phyloP scores from a whole-genome alignment of 1,284 basidiomycete genomes.

The Ganoderma meredithae region DNA sequence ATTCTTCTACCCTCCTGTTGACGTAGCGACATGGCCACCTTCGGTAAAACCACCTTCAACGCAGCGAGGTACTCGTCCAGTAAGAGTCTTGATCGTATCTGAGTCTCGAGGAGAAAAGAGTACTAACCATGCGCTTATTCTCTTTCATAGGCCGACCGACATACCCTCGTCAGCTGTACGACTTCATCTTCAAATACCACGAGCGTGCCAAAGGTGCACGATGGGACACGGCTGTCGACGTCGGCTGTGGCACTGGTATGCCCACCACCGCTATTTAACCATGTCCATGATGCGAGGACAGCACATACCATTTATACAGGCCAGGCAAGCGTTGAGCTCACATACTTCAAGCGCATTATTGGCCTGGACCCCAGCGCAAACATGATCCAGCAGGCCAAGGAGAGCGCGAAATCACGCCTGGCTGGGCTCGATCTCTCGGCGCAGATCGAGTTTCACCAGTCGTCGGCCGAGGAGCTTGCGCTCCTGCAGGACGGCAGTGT shows the following conservation, averaged over 20 bases:
- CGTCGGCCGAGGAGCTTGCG: slow-evolving; percentile 62
- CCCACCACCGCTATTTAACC: background rate
- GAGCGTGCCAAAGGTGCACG: slow-evolving; percentile 45
- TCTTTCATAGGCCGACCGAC: slow-evolving; percentile 56
- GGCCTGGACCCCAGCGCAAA: slow-evolving; percentile 78
- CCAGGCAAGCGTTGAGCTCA: slow-evolving; percentile 72
- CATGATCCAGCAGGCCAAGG: slow-evolving; percentile 76
- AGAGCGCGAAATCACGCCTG: slow-evolving; percentile 40
- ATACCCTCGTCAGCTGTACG: slow-evolving; percentile 70
- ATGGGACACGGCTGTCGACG: slow-evolving; percentile 71
- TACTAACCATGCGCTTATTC: background rate
- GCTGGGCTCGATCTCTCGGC: slow-evolving; percentile 28
- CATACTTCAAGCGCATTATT: slow-evolving; percentile 66
- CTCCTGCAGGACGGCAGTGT: slow-evolving; percentile 64
- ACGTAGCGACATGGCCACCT: slow-evolving; percentile 66
- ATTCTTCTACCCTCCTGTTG: background rate
- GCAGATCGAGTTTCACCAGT: slow-evolving; percentile 56
- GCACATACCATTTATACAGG: slow-evolving; percentile 46
- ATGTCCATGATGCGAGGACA: background rate
- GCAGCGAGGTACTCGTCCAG: slow-evolving; percentile 65
- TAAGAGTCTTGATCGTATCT: slow-evolving; percentile 17
- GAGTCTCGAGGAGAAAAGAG: background rate
- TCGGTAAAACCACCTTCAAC: slow-evolving; percentile 69
- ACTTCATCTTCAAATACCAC: slow-evolving; percentile 69
- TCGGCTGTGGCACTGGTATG: slow-evolving; percentile 86